Evolutionary conservation across 345 rosid species (phyloP).

Genomic region (Syzygium aromaticum): DNA sequence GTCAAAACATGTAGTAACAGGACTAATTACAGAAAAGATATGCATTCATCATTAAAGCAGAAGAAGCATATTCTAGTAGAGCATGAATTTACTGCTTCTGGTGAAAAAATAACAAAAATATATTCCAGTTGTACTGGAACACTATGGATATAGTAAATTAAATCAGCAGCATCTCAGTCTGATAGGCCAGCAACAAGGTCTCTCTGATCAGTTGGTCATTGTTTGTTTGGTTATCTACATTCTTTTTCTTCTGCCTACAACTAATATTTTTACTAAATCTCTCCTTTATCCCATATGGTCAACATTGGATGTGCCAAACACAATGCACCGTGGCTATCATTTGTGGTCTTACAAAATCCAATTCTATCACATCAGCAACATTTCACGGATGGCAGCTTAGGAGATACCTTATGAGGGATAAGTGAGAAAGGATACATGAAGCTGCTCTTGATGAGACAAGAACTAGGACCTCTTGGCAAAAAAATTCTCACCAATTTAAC

Average conservation of each 20-base stretch:
- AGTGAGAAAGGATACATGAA: neutral
- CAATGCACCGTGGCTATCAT: neutral
- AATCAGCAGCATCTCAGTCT: neutral
- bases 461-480: neutral
- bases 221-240: neutral
- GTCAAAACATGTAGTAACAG: neutral
- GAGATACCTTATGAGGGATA: neutral
- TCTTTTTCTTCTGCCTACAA: neutral
- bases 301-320: neutral
- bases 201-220: neutral
- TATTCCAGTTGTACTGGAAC: neutral
- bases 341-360: neutral
- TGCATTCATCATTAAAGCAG: neutral
- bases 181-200: neutral
- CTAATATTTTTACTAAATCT: neutral
- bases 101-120: neutral
- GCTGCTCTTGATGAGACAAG: neutral
- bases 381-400: neutral
- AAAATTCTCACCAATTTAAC: neutral
- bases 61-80: neutral
- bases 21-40: neutral
- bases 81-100: neutral
- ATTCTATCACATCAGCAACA: neutral
- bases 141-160: neutral
- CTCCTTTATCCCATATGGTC: neutral